These are phyloP conservation scores for Sisymbrium irio DNA, from an alignment of 345 rosid genomes.

Conservation along the genomic window DNA sequence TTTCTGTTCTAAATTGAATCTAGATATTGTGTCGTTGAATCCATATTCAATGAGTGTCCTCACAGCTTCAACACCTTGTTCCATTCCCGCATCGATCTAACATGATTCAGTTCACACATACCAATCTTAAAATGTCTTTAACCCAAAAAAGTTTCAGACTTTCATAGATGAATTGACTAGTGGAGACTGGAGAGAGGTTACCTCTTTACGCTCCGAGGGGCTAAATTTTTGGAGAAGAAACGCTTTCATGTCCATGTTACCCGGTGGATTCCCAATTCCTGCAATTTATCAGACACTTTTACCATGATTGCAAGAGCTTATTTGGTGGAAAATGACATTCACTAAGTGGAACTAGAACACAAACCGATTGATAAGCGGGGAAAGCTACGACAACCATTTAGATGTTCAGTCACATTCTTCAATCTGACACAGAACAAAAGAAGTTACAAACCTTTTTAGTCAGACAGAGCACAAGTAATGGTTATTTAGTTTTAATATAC, in stretches of 20 bases:
- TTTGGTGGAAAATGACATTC: background rate
- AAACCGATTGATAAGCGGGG: slow-evolving; percentile 75
- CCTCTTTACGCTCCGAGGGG: slow-evolving; percentile 59
- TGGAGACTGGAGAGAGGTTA: too few relatives aligned
- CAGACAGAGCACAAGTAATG: background rate
- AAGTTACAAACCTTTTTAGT: background rate
- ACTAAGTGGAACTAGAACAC: slow-evolving; percentile 7
- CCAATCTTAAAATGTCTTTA: background rate
- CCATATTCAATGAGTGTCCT: slow-evolving; percentile 54
- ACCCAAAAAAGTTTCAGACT: background rate
- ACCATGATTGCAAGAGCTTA: background rate
- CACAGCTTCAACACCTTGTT: slow-evolving; percentile 71
- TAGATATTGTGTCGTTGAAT: slow-evolving; percentile 47
- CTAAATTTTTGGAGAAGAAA: slow-evolving; percentile 84
- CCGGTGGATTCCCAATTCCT: slow-evolving; percentile 95
- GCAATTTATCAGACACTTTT: background rate
- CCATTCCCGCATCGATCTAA: slow-evolving; percentile 64
- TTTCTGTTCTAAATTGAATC: slow-evolving; percentile 71
- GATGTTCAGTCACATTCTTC: slow-evolving; percentile 66
- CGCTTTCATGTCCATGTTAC: slow-evolving; percentile 87
- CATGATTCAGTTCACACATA: slow-evolving; percentile 6
- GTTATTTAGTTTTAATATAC: background rate
- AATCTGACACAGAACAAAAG: slow-evolving; percentile 43
- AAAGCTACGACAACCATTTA: slow-evolving; percentile 69
- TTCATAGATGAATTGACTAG: background rate